Conservation (phyloP, 2,329 filamentous ascomycete species). For the Hyphodiscus sp. region DNA sequence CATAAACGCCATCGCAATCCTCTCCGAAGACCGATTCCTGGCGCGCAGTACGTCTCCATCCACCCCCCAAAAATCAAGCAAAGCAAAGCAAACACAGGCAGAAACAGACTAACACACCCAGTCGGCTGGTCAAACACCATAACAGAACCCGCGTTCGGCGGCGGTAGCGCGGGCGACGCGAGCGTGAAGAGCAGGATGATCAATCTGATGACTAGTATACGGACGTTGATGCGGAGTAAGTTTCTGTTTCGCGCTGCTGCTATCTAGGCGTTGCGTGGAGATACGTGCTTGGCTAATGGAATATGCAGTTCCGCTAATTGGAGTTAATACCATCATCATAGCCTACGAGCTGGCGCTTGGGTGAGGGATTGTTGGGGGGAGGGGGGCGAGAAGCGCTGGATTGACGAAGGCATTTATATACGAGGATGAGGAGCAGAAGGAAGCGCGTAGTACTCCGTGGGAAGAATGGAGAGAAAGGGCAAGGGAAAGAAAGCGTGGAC, state of each 20-base stretch:
- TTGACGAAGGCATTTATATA: too few species aligned
- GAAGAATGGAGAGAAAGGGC: too few species aligned
- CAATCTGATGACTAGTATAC: conserved; percentile 82
- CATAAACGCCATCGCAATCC: conserved; percentile 87
- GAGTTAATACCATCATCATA: conserved; percentile 76
- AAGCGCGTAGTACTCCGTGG: too few species aligned
- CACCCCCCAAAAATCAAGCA: background rate
- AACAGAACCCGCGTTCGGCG: conserved; percentile 69
- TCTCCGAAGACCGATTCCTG: conserved; percentile 92
- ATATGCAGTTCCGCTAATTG: conserved; percentile 76
- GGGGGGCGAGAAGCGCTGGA: too few species aligned
- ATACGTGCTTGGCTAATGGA: too few species aligned
- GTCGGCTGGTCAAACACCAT: conserved; percentile 73
- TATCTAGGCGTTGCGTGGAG: conserved; percentile 1
- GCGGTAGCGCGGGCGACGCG: conserved; percentile 49
- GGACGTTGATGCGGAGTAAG: conserved; percentile 89
- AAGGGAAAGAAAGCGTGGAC: too few species aligned
- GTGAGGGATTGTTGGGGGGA: conserved; percentile 31
- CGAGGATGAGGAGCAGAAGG: too few species aligned
- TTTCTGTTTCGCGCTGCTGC: conserved; percentile 20
- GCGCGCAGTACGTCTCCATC: conserved; percentile 54
- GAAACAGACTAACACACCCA: conserved; percentile 32
- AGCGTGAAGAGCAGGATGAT: conserved; percentile 83
- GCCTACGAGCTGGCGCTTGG: conserved; percentile 74
- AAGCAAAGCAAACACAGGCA: background rate